Base-by-base conservation (phyloP, 805 yeast species). In the Saccharomycopsis sp. region DNA sequence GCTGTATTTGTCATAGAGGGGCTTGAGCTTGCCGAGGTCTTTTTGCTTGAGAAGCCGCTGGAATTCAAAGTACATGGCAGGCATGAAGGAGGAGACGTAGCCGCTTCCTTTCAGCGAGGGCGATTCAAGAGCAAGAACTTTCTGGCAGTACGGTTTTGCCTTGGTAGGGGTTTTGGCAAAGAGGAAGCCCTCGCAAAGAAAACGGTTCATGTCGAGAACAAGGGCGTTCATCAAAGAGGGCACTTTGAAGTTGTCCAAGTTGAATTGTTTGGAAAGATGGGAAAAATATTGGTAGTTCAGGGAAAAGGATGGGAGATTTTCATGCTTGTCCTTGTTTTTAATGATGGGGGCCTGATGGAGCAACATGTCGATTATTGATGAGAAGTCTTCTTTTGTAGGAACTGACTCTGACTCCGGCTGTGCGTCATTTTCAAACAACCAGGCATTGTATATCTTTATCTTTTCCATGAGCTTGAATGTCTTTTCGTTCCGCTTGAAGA, bases 401-500 rank as follows among this genome's bases (percentile, higher is more conserved):
- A n/a, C n/a, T n/a, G n/a, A n/a, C n/a, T n/a, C n/a, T n/a, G n/a
- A n/a, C n/a, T n/a, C n/a, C n/a, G n/a, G n/a, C 42, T 56, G 52
- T 1, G 53, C 56, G 5, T 52, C 48, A 1, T 50, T 43, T 3
- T 59, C 54, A 30, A 65, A 65, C 5, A 60, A 53, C 42, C 58
- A 60, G 7, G 63, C 59, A 45, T 66, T 62, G 21, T 59, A 57
- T 18, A 59, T 54, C 1, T 77, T 71, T 39, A 73, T 68, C 10
- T 69, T 60, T 27, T 71, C 66, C 20, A 71, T 50, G 31, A 51
- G 61, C 51, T 48, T 60, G 44, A 62, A 58, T 30, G 67, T 61
- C 42, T 56, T 63, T 46, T 32, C 54, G 34, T 52, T 54, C 47
- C 52, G 42, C 38, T 22, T 34, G 29, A 54, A 59, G 45, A 76